phyloP scores from a whole-genome alignment of 352 stramenopile genomes.

The Phytopythium montanum region DNA sequence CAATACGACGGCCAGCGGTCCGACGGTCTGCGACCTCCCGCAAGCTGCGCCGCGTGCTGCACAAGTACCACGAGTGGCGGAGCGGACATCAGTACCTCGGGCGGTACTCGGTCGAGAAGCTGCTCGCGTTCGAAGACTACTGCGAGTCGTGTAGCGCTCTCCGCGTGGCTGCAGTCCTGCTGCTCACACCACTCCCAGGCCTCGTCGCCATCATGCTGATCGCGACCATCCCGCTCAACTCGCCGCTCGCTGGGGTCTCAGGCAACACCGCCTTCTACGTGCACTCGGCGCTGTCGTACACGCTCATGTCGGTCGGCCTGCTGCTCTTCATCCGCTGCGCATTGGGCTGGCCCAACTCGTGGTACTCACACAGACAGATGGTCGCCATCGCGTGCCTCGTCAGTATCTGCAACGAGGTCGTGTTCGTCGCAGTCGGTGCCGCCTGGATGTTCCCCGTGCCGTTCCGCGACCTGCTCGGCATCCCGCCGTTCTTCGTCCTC shows the following conservation, averaged over 20 bases:
- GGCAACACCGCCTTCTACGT: slow-evolving; percentile 10
- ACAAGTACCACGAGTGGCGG: slow-evolving; percentile 21
- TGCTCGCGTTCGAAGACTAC: slow-evolving; percentile 19
- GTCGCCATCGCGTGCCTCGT: slow-evolving; percentile 8
- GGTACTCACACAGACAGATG: slow-evolving; percentile 14
- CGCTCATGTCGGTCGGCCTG: slow-evolving; percentile 13
- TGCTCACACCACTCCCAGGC: slow-evolving; percentile 13
- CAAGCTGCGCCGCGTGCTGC: not conserved
- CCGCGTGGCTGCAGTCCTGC: slow-evolving; percentile 12
- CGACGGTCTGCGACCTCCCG: not conserved
- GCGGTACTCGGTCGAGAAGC: slow-evolving; percentile 31
- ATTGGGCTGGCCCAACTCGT: slow-evolving; percentile 7
- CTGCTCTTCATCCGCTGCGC: slow-evolving; percentile 12
- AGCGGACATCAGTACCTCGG: slow-evolving; percentile 28
- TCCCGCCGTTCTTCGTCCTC: slow-evolving; percentile 1
- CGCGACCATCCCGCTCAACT: slow-evolving; percentile 11
- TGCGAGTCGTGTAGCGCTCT: slow-evolving; percentile 6
- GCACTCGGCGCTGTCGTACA: slow-evolving; percentile 11
- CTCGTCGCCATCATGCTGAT: slow-evolving; percentile 9
- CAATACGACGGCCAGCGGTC: not conserved
- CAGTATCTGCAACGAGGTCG: slow-evolving; percentile 6
- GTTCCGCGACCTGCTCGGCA: slow-evolving; percentile 15
- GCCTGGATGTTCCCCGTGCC: slow-evolving; percentile 18
- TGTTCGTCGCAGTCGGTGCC: slow-evolving; percentile 7
- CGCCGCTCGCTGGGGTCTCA: not conserved